Conservation (phyloP, 805 yeast genomes). For the Maudiozyma barnettii region DNA sequence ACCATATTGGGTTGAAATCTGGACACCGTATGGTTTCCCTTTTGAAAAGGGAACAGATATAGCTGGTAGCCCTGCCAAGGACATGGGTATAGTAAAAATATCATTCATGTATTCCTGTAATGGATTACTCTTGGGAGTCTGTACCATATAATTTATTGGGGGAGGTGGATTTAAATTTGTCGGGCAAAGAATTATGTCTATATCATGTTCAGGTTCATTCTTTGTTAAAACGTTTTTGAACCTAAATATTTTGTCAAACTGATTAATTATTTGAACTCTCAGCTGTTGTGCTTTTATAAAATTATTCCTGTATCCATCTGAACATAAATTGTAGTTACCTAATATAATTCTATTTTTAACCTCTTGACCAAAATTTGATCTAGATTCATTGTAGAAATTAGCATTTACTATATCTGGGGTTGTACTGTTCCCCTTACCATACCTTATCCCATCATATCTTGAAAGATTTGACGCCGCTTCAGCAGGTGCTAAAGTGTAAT, state of each 20-base stretch:
- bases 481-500: conserved; percentile 81
- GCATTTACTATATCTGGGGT: conserved; percentile 28
- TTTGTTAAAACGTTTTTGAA: conserved; percentile 35
- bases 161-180: conserved; percentile 56
- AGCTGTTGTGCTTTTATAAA: conserved; percentile 66
- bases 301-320: conserved; percentile 61
- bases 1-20: conserved; percentile 79
- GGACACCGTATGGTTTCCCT: conserved; percentile 47
- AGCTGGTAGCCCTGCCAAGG: conserved; percentile 86
- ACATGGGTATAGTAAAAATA: conserved; percentile 79
- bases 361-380: conserved; percentile 65
- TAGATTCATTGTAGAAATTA: conserved; percentile 45
- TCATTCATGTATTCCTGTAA: conserved; percentile 70
- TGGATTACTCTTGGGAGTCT: conserved; percentile 31
- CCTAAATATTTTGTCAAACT: conserved; percentile 57
- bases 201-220: conserved; percentile 16
- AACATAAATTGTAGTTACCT: conserved; percentile 79
- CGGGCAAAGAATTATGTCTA: conserved; percentile 70
- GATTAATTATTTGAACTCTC: conserved; percentile 49
- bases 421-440: conserved; percentile 44
- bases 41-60: conserved; percentile 55
- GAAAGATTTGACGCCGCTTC: conserved; percentile 92
- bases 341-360: conserved; percentile 74
- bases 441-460: conserved; percentile 83
- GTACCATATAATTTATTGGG: conserved; percentile 29